Percentiles rank a stretch among this genome's conserved stretches.
These are phyloP conservation scores for Quercus engelmannii DNA, from an alignment of 306 rosid genomes.

Conservation along the genomic window DNA sequence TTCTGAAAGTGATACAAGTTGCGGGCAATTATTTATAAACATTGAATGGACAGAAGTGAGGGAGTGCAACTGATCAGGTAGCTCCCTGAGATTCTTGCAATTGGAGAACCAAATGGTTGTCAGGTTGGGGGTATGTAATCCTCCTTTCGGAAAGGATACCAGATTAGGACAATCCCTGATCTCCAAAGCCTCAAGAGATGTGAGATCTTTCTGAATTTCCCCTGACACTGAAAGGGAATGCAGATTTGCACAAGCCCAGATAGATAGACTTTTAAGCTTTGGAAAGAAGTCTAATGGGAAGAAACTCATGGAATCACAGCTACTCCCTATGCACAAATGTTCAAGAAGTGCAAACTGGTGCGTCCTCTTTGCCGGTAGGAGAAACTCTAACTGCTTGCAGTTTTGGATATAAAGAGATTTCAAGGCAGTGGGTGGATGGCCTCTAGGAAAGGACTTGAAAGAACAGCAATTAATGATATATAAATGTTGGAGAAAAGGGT, in stretches of 20 bases:
- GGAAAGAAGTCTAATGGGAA: constrained; percentile 1
- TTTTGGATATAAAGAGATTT: no score
- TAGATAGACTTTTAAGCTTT: not conserved
- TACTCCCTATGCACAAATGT: no score
- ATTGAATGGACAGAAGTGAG: not conserved
- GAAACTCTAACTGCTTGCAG: no score
- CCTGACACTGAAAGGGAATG: not conserved
- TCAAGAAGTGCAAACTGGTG: no score
- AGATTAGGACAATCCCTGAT: not conserved
- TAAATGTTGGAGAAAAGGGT: no score
- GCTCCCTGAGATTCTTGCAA: not conserved
- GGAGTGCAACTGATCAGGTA: not conserved
- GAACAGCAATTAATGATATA: no score
- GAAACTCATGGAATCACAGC: no score
- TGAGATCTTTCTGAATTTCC: not conserved
- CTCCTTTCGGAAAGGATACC: not conserved
- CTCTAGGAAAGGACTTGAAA: no score
- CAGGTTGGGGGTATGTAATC: not conserved
- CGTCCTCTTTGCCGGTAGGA: no score
- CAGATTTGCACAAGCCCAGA: not conserved
- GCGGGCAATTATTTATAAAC: not conserved
- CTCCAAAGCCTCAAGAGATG: not conserved
- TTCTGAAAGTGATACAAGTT: not conserved
- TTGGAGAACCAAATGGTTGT: not conserved
- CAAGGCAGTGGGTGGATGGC: no score